Evolutionary conservation across 2,329 filamentous ascomycete genomes (phyloP).

Genomic region (Knufia fluminis): DNA sequence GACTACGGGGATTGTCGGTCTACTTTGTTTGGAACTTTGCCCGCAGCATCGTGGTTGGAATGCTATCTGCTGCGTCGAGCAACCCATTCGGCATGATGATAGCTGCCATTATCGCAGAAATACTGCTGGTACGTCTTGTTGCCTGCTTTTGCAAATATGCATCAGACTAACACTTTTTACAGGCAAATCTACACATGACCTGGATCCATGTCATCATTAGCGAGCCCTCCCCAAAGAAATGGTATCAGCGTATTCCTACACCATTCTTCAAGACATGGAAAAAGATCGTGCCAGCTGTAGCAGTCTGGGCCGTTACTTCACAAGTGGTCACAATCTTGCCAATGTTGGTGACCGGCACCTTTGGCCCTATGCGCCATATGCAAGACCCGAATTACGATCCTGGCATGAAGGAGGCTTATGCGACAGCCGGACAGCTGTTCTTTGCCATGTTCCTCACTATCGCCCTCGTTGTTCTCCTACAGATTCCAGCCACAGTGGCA

Average conservation of each 20-base stretch:
- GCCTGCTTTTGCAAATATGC: too few relatives aligned
- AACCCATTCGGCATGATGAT: conserved; percentile 40
- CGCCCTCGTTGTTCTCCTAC: conserved; percentile 50
- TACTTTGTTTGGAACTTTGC: conserved; percentile 41
- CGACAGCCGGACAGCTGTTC: conserved; percentile 31
- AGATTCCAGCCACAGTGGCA: conserved; percentile 67
- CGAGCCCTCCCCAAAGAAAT: conserved; percentile 51
- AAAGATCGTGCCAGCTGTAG: conserved; percentile 60
- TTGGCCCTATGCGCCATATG: conserved; percentile 40
- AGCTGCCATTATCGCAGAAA: conserved; percentile 47
- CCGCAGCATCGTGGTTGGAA: conserved; percentile 33
- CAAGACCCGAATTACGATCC: conserved; percentile 24
- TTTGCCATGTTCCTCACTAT: conserved; percentile 37
- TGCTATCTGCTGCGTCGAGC: conserved; percentile 40
- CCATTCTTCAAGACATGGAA: conserved; percentile 57
- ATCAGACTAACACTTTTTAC: neutral
- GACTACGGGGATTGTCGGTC: conserved; percentile 58
- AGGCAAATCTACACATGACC: conserved; percentile 10
- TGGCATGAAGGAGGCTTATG: conserved; percentile 32
- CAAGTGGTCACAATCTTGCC: conserved; percentile 35
- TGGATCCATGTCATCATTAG: conserved; percentile 58
- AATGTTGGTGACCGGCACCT: conserved; percentile 36
- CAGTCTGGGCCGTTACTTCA: conserved; percentile 51
- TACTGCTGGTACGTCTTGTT: conserved; percentile 51
- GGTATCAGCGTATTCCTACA: conserved; percentile 61